A percentile compares a stretch with the other conserved stretches of the same genome.
phyloP scores from a whole-genome alignment of 441 rosid species.

The Euphorbia schlechtendalii region DNA sequence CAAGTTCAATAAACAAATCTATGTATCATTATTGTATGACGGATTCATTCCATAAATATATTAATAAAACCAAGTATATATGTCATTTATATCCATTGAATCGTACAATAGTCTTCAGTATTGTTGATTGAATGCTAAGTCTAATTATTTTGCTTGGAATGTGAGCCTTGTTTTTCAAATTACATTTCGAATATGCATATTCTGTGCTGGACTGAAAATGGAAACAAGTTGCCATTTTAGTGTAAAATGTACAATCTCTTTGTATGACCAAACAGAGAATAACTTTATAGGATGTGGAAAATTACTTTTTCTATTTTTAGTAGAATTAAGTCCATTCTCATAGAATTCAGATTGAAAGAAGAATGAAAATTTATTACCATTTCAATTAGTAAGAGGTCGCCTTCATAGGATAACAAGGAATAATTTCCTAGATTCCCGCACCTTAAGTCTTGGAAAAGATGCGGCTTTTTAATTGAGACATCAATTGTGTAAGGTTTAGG shows the following conservation, averaged over 20 bases:
- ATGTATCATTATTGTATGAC: background rate
- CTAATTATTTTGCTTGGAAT: background rate
- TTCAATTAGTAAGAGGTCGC: background rate
- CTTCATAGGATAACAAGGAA: background rate
- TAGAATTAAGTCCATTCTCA: background rate
- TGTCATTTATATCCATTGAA: background rate
- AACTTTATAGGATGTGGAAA: background rate
- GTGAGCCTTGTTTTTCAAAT: background rate
- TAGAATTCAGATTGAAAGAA: background rate
- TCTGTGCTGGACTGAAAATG: background rate
- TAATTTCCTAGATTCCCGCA: background rate
- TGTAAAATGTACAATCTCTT: background rate
- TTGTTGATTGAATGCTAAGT: background rate
- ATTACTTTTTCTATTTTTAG: background rate
- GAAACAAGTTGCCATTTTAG: background rate
- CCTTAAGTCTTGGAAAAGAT: background rate
- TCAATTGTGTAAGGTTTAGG: background rate
- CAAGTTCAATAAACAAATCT: background rate
- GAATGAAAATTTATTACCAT: background rate
- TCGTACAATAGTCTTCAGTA: background rate
- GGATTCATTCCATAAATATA: background rate
- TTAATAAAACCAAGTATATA: background rate
- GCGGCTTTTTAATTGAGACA: background rate
- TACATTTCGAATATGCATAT: background rate
- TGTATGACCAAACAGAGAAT: background rate